Evolutionary conservation across 1,139 yeast species (phyloP).

Genomic region (Geotrichum histeridarum): DNA sequence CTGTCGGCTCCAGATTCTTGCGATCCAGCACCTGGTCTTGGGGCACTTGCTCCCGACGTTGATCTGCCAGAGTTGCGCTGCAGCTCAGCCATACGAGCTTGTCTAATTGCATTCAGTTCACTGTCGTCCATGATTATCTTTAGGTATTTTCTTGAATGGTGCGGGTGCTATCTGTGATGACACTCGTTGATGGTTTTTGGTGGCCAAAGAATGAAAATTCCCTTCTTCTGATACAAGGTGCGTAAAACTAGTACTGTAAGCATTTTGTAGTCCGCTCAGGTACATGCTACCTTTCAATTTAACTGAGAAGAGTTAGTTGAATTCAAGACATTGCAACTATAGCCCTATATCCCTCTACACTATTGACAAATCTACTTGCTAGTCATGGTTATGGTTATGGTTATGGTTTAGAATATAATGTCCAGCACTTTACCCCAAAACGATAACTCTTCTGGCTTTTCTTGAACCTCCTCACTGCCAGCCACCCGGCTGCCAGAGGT

Average conservation of each 20-base stretch:
- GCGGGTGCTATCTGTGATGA: too few species aligned
- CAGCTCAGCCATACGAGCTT: slow-evolving; percentile 79
- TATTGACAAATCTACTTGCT: too few species aligned
- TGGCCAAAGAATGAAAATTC: too few species aligned
- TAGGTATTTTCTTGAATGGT: background rate
- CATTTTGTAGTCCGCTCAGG: too few species aligned
- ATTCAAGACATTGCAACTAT: too few species aligned
- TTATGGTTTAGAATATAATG: background rate
- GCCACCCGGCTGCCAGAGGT: slow-evolving; percentile 61
- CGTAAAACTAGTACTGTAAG: too few species aligned
- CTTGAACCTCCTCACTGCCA: background rate
- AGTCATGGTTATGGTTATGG: too few species aligned
- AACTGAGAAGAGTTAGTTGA: too few species aligned
- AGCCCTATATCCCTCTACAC: too few species aligned
- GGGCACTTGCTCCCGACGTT: slow-evolving; percentile 18
- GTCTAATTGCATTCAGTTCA: slow-evolving; percentile 81
- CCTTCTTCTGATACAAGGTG: too few species aligned
- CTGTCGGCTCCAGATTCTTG: slow-evolving; percentile 11
- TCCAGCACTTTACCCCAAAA: slow-evolving; percentile 6
- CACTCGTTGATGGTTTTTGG: too few species aligned
- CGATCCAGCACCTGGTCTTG: slow-evolving; percentile 10
- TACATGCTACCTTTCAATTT: too few species aligned
- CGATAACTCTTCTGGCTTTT: background rate
- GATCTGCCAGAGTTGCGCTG: slow-evolving; percentile 46
- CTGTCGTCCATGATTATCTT: slow-evolving; percentile 48